A percentile compares a stretch with the other conserved stretches of the same genome.
These are phyloP conservation scores for Meira miltonrushii DNA, from an alignment of 1,284 basidiomycete genomes.

Conservation along the genomic window DNA sequence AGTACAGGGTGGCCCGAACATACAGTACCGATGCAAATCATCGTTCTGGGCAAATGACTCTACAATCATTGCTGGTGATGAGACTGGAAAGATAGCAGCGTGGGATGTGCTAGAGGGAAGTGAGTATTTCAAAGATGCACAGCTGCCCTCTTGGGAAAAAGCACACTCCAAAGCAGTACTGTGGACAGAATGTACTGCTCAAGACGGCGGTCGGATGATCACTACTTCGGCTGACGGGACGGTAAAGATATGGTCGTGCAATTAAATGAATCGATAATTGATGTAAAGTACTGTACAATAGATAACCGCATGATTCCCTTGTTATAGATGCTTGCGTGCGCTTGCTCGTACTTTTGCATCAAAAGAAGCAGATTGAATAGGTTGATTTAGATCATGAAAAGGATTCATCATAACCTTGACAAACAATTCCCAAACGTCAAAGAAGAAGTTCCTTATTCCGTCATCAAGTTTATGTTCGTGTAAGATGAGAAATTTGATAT, in stretches of 20 bases:
- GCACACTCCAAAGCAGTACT: constrained; percentile 67
- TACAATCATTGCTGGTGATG: constrained; percentile 77
- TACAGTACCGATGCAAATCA: constrained; percentile 72
- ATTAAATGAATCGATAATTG: too few species aligned
- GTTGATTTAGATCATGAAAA: constrained; percentile 41
- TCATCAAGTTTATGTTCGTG: constrained; percentile 52
- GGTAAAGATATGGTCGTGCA: constrained; percentile 37
- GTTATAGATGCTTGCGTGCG: constrained; percentile 40
- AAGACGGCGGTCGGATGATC: constrained; percentile 60
- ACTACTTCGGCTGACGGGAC: constrained; percentile 69
- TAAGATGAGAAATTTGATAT: constrained; percentile 48
- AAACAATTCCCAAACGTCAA: constrained; percentile 49
- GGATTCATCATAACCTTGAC: constrained; percentile 44
- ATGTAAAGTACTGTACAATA: too few species aligned
- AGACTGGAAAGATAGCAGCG: constrained; percentile 76
- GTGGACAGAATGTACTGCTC: constrained; percentile 75
- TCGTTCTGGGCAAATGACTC: constrained; percentile 62
- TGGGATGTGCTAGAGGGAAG: constrained; percentile 87
- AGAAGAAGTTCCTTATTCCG: constrained; percentile 47
- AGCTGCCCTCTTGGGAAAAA: too few species aligned
- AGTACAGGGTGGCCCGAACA: constrained; percentile 71
- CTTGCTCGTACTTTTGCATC: constrained; percentile 37
- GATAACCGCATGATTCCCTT: too few species aligned
- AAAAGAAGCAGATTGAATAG: constrained; percentile 36
- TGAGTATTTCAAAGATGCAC: constrained; percentile 60